A percentile compares a stretch with the other conserved stretches of the same genome.
phyloP scores from a whole-genome alignment of 208 protist genomes.

The Acanthamoeba rhysodes region DNA sequence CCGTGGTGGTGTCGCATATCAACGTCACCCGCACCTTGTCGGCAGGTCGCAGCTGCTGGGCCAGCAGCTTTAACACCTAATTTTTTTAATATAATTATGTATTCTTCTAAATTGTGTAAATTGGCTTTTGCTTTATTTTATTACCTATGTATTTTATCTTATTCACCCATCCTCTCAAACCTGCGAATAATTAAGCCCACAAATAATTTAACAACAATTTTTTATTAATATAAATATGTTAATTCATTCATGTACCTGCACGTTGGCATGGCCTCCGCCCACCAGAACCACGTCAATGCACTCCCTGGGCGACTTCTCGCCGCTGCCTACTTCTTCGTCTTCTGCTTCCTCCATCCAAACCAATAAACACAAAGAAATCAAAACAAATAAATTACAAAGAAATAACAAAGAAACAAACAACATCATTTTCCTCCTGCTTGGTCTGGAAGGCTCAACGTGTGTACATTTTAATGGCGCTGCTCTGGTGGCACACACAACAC shows the following conservation, averaged over 20 bases:
- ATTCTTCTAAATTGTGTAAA: too few relatives aligned
- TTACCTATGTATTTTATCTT: too few relatives aligned
- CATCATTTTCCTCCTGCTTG: too few relatives aligned
- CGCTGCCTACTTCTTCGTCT: background rate
- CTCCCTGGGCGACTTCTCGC: background rate
- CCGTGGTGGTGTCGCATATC: background rate
- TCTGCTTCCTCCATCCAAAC: background rate
- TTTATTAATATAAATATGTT: background rate
- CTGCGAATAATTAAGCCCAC: too few relatives aligned
- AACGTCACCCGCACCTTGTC: background rate
- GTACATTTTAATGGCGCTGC: too few relatives aligned
- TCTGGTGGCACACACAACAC: too few relatives aligned
- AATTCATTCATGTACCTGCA: background rate
- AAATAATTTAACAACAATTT: background rate
- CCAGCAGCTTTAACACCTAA: background rate
- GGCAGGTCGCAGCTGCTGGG: background rate
- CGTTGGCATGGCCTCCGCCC: slow-evolving; percentile 13
- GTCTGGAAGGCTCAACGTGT: too few relatives aligned
- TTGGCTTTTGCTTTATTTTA: too few relatives aligned
- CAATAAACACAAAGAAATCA: too few relatives aligned
- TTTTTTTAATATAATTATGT: background rate
- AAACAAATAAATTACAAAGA: too few relatives aligned
- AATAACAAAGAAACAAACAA: too few relatives aligned
- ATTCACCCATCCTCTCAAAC: too few relatives aligned
- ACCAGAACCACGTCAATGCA: slow-evolving; percentile 16